Evolutionary conservation across 73 alveolate species (phyloP).

Genomic region (Symbiodinium natans): DNA sequence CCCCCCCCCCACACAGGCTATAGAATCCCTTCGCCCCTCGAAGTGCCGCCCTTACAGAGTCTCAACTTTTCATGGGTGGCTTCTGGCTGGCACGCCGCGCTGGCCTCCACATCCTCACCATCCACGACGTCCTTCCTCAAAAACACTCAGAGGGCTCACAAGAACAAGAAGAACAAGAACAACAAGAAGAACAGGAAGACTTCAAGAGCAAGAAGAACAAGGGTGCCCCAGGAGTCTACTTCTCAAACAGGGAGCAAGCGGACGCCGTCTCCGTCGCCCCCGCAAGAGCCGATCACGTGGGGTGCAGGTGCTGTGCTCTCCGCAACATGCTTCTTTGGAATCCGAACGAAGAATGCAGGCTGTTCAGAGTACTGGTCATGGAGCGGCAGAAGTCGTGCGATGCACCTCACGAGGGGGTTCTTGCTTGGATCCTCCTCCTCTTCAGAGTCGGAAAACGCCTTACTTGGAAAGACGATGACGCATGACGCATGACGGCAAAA

Average conservation of each 20-base stretch:
- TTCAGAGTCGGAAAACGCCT: not conserved
- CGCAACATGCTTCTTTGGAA: not conserved
- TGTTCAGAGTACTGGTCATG: conserved; percentile 39
- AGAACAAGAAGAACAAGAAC: too few species aligned
- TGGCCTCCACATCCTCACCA: not conserved
- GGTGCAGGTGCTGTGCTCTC: not conserved
- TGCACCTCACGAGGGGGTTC: conserved; percentile 43
- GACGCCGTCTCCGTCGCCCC: not conserved
- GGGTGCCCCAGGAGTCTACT: too few species aligned
- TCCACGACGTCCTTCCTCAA: conserved; percentile 47
- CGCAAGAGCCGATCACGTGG: not conserved
- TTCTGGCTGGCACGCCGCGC: not conserved
- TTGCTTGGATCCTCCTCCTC: conserved; percentile 41
- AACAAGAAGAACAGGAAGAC: too few species aligned
- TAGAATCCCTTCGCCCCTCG: too few species aligned
- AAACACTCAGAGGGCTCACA: too few species aligned
- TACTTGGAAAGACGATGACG: not conserved
- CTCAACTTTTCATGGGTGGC: too few species aligned
- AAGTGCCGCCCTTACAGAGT: too few species aligned
- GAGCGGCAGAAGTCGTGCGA: conserved; percentile 44
- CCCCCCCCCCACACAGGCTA: too few species aligned
- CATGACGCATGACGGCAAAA: not conserved
- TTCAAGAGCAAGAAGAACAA: too few species aligned
- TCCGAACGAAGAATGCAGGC: conserved; percentile 15
- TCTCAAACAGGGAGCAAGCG: not conserved